Conservation (phyloP, 179 eudicot genomes). For the Silene noctiflora region DNA sequence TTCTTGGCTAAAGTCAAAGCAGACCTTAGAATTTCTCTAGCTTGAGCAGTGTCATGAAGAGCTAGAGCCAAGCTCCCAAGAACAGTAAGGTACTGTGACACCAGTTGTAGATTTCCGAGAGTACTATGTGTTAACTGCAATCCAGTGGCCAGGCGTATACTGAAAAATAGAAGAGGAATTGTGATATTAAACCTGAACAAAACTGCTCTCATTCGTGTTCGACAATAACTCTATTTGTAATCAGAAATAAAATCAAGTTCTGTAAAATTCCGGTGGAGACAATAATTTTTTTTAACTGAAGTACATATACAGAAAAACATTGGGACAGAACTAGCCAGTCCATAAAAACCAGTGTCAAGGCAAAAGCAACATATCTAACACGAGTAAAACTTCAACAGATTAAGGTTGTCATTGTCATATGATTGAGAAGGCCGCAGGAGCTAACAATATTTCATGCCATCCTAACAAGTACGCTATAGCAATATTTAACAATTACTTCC, state of each 20-base stretch:
- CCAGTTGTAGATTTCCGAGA: conserved; percentile 93
- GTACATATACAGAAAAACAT: not conserved
- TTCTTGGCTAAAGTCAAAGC: conserved; percentile 95
- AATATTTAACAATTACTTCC: not conserved
- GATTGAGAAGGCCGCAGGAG: not conserved
- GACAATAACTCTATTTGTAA: not conserved
- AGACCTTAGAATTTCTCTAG: conserved; percentile 89
- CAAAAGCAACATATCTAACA: conserved; percentile 1
- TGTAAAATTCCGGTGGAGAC: no score
- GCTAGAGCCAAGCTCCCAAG: conserved; percentile 95
- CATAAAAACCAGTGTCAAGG: not conserved
- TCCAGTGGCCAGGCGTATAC: conserved; percentile 84
- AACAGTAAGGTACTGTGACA: conserved; percentile 89
- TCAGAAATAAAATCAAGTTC: not conserved
- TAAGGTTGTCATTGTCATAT: not conserved
- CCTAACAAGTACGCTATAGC: not conserved
- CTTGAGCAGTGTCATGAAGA: conserved; percentile 88
- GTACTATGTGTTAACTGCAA: conserved; percentile 76
- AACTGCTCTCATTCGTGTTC: not conserved
- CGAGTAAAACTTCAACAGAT: not conserved
- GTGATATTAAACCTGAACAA: conserved; percentile 1
- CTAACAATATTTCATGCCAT: not conserved
- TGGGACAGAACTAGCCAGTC: not conserved
- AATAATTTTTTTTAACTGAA: not conserved
- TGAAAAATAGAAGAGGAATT: conserved; percentile 35